Evolutionary conservation across 148 eudicot genomes (phyloP), one percentile per base, ranked within the genome.

Genomic region (Polygonum maritimum): DNA sequence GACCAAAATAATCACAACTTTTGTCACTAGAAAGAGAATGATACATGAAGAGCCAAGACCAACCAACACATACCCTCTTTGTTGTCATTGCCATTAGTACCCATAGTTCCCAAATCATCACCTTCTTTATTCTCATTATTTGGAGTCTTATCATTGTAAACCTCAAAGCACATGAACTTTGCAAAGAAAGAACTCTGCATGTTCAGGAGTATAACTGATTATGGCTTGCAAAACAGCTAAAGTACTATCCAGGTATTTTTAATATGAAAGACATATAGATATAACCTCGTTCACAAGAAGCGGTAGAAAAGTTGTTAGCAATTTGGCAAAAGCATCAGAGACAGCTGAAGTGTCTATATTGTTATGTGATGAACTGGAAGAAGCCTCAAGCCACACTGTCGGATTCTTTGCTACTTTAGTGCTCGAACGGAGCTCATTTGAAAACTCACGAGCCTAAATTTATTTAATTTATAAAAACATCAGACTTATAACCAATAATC

Each of bases 91-190:
- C 92, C 97, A 81, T 94, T 92, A 67, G 88, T 91, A 80, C 92
- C 97, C 93, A 89, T 80, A 74, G 88, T 92, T 54, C 98, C 98
- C 80, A 92, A 85, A 83, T 92, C 98, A 80, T 92, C 96, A 78
- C 86, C 88, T 80, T 86, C 82, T 78, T 87, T 89, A 57, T 82
- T n/a, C 11, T 5, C 90, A 75, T 80, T 89, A 82, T 83, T 65
- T 9, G 81, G 76, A 22, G 84, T 87, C 69, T 80, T 88, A 60
- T 83, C 87, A 74, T 79, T 85, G 45, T 84, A 84, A 83, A 94
- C 97, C 83, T 92, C 98, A 84, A 94, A 94, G 91, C 98, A 92
- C 98, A 92, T 92, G 74, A 94, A 92, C 82, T 92, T 88, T 19
- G 98, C 95, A 80, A 94, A 92, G 80, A 94, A 94, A 47, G 97